These are phyloP conservation scores for Rhodofomes roseus DNA, from an alignment of 1,284 basidiomycete species.

Conservation along the genomic window DNA sequence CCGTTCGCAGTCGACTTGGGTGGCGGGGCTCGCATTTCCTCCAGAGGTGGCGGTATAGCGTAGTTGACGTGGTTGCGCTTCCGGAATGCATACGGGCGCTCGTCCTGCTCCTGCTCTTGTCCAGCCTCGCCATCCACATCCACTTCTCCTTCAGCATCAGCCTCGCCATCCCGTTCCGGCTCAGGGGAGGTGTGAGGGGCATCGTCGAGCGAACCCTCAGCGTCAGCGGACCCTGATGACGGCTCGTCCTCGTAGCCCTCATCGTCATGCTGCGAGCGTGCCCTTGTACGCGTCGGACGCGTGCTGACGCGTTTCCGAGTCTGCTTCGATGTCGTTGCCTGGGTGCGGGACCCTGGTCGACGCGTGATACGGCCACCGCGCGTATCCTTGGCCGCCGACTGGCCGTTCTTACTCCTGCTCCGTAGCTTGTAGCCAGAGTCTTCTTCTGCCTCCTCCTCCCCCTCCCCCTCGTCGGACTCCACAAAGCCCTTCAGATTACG, in stretches of 20 bases:
- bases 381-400: conserved; percentile 19
- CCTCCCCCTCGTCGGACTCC: conserved; percentile 19
- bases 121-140: conserved; percentile 41
- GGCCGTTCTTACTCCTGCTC: conserved; percentile 32
- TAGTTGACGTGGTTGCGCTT: conserved; percentile 66
- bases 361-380: conserved; percentile 26
- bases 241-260: conserved; percentile 46
- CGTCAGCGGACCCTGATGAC: conserved; percentile 51
- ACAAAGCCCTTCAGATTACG: background rate
- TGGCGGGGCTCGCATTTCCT: conserved; percentile 50
- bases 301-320: conserved; percentile 15
- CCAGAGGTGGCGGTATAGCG: conserved; percentile 71
- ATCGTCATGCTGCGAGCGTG: conserved; percentile 31
- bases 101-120: conserved; percentile 27
- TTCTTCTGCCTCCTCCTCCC: conserved; percentile 30
- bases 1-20: conserved; percentile 28
- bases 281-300: conserved; percentile 23
- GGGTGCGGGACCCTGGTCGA: conserved; percentile 21
- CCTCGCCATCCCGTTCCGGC: conserved; percentile 36
- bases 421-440: conserved; percentile 31
- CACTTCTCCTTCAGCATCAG: conserved; percentile 42
- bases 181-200: conserved; percentile 47
- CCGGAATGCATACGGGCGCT: conserved; percentile 59
- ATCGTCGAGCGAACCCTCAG: conserved; percentile 56
- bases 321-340: conserved; percentile 9